These are phyloP conservation scores for Hortaea sp. DNA, from an alignment of 2,329 filamentous ascomycete species.

Conservation along the genomic window DNA sequence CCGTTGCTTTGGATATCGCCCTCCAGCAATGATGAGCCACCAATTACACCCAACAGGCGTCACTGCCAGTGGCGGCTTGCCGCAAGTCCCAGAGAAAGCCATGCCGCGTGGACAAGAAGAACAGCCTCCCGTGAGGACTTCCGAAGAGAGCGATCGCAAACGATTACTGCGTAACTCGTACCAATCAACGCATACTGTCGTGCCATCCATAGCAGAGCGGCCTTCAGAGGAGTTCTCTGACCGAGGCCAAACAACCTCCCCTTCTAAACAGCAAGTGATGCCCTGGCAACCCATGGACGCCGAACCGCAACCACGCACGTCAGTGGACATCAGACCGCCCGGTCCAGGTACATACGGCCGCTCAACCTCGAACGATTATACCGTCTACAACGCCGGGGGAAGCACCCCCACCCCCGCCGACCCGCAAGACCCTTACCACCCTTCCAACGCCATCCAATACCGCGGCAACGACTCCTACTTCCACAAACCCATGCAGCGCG, in stretches of 20 bases:
- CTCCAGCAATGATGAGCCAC: background rate
- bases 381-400: background rate
- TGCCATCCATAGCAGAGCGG: slow-evolving; percentile 1
- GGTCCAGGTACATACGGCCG: slow-evolving; percentile 1
- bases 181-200: background rate
- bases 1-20: too few species aligned
- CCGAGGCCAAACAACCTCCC: background rate
- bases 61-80: background rate
- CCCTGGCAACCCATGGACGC: background rate
- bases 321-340: slow-evolving; percentile 1
- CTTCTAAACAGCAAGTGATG: slow-evolving; percentile 1
- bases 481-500: background rate
- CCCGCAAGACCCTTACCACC: background rate
- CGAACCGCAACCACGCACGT: background rate
- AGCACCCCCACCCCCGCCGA: background rate
- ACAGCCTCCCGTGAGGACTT: background rate
- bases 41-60: background rate
- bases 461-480: slow-evolving; percentile 1
- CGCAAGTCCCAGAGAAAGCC: background rate
- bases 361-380: slow-evolving; percentile 1
- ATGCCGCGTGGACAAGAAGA: background rate
- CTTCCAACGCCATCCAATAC: background rate
- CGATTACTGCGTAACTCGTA: background rate
- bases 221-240: background rate
- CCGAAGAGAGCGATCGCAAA: slow-evolving; percentile 2